Evolutionary conservation across 2,329 filamentous ascomycete species (phyloP), one percentile per base, ranked within the genome.

Genomic region (Beauveria australis): DNA sequence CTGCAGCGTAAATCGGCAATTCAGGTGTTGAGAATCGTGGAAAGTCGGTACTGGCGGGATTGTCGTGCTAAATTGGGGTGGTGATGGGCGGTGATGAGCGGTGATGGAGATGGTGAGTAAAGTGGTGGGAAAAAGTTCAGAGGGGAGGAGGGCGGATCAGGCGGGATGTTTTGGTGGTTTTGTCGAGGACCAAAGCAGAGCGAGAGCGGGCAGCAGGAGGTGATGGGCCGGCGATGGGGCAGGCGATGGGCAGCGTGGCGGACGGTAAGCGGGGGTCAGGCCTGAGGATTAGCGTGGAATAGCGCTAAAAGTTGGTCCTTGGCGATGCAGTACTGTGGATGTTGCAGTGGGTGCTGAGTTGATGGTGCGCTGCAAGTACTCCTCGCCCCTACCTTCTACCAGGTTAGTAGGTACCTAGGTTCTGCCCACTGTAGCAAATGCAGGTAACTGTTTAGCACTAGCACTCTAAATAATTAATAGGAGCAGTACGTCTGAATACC

Each of bases 81-180:
- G 18, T 41, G 5, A 12, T 33, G 30, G 4, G 10, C 30, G 9
- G 30, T 30, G 28, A 33, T 33, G 28, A 28, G 30, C 12, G 10
- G 22, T 40, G 28, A 37, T 33, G 30, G n/a, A 56, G 46, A 40
- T 33, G n/a, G 30, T 18, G 43, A 24, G 16, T 28, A 46, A 46
- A 30, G 28, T 22, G 49, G 48, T 46, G 26, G 22, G 24, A 55
- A 51, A 40, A 41, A 53, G 57, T 52, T 47, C 48, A 26, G 61
- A 55, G 52, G 57, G 46, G 61, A 49, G 44, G 44, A 41, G 37
- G 26, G 55, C 41, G 52, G 53, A 49, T 52, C 60, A 56, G 49
- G 57, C 49, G 56, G 56, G 56, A 62, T 54, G 30, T 37, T 60
- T 60, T 47, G 57, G 57, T 60, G 58, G 49, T 53, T 57, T 57